These are phyloP conservation scores for Medicago arabica DNA, from an alignment of 306 rosid genomes.

Conservation along the genomic window DNA sequence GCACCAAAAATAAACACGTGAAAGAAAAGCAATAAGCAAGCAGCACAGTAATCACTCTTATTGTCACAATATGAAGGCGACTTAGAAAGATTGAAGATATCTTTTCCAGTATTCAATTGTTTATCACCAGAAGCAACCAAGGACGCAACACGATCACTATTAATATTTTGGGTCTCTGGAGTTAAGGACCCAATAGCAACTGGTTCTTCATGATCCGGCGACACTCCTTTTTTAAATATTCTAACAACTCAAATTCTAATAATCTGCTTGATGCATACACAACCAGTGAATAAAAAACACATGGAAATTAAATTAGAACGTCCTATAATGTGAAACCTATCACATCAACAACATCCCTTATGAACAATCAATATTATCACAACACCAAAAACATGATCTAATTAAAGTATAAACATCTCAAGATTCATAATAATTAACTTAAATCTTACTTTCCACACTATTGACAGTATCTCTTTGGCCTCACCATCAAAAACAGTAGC, in stretches of 20 bases:
- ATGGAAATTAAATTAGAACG: background rate
- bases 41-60: slow-evolving; percentile 74
- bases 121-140: slow-evolving; percentile 60
- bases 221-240: slow-evolving; percentile 50
- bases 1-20: slow-evolving; percentile 12
- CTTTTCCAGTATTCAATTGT: slow-evolving; percentile 60
- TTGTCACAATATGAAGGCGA: slow-evolving; percentile 68
- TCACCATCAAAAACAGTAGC: slow-evolving; percentile 67
- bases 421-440: too few species aligned
- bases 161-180: slow-evolving; percentile 55
- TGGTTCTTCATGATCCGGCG: slow-evolving; percentile 58
- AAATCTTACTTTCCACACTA: too few species aligned
- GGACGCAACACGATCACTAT: slow-evolving; percentile 52
- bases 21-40: slow-evolving; percentile 23
- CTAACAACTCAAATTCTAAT: slow-evolving; percentile 54
- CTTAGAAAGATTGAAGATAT: slow-evolving; percentile 56
- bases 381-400: too few species aligned
- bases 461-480: background rate
- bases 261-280: slow-evolving; percentile 55
- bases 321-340: background rate
- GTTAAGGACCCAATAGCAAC: slow-evolving; percentile 45
- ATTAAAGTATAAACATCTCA: too few species aligned
- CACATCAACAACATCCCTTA: too few species aligned
- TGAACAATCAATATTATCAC: too few species aligned
- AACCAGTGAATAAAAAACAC: slow-evolving; percentile 8